Percentiles rank a stretch among this genome's conserved stretches.
These are phyloP conservation scores for Kodamaea leandrae DNA, from an alignment of 805 yeast species.

Conservation along the genomic window DNA sequence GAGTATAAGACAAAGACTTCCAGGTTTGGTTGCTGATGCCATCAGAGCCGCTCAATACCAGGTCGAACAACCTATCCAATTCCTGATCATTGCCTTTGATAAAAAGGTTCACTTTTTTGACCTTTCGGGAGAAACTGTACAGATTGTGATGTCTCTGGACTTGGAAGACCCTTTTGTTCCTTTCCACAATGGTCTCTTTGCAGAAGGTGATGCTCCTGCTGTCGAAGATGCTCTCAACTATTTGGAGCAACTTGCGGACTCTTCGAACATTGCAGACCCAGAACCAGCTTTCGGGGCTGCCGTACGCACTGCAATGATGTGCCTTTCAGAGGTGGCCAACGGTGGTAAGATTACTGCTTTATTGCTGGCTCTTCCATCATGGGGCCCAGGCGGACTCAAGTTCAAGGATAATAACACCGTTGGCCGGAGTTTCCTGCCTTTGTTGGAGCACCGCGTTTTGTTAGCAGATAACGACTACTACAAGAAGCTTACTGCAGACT, in stretches of 20 bases:
- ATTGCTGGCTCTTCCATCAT: conserved; percentile 67
- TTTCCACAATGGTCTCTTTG: conserved; percentile 71
- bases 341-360: conserved; percentile 82
- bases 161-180: conserved; percentile 82
- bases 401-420: conserved; percentile 39
- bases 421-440: conserved; percentile 42
- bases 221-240: conserved; percentile 67
- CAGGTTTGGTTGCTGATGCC: conserved; percentile 65
- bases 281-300: conserved; percentile 84
- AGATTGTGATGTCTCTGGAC: conserved; percentile 63
- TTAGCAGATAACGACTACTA: conserved; percentile 63
- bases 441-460: conserved; percentile 49
- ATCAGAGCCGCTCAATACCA: conserved; percentile 53
- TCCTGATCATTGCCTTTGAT: conserved; percentile 78
- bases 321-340: conserved; percentile 55
- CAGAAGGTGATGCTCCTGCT: conserved; percentile 63
- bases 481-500: conserved; percentile 54
- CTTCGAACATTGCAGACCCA: conserved; percentile 39
- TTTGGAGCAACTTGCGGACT: conserved; percentile 46
- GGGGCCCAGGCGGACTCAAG: conserved; percentile 75
- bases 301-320: conserved; percentile 59
- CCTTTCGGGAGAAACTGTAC: conserved; percentile 57
- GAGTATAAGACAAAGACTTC: conserved; percentile 57
- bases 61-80: conserved; percentile 22
- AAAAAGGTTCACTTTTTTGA: conserved; percentile 70